These are phyloP conservation scores for Fusarium buxicola DNA, from an alignment of 2,329 filamentous ascomycete species.

Conservation along the genomic window DNA sequence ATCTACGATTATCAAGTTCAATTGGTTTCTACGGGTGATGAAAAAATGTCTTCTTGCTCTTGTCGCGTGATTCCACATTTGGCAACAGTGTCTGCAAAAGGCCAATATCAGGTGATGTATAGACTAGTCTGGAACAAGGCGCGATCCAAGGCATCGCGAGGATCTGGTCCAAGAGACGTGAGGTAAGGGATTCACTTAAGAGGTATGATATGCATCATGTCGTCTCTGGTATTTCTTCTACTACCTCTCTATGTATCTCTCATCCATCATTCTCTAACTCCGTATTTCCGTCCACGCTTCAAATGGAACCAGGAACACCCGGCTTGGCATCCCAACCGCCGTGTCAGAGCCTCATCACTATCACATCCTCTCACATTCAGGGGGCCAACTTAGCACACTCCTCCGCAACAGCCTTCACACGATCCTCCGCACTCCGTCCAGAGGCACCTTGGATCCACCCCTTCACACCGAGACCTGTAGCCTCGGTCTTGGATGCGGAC, in stretches of 20 bases:
- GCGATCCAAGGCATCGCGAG: too few relatives aligned
- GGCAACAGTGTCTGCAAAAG: too few relatives aligned
- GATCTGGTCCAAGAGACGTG: too few relatives aligned
- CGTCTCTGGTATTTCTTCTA: conserved; percentile 20
- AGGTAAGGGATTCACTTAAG: too few relatives aligned
- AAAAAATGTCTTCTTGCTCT: too few relatives aligned
- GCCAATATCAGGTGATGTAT: too few relatives aligned
- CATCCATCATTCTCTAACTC: conserved; percentile 1
- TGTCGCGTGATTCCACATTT: too few relatives aligned
- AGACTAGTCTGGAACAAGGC: too few relatives aligned
- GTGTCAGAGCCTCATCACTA: conserved; percentile 15
- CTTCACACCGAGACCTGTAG: conserved; percentile 56
- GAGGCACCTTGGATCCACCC: conserved; percentile 57
- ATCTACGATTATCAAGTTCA: conserved; percentile 17
- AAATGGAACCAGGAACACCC: conserved; percentile 6
- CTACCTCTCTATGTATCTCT: conserved; percentile 22
- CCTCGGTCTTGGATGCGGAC: conserved; percentile 62
- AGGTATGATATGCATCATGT: neutral
- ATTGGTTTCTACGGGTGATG: neutral
- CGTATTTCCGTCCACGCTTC: conserved; percentile 11
- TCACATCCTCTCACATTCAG: conserved; percentile 15
- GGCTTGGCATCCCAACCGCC: conserved; percentile 23
- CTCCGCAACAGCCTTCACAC: conserved; percentile 50
- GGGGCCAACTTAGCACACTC: conserved; percentile 36
- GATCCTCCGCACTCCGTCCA: conserved; percentile 59